phyloP scores from a whole-genome alignment of 495 filamentous ascomycete genomes.

The Thermochaetoides thermophila region DNA sequence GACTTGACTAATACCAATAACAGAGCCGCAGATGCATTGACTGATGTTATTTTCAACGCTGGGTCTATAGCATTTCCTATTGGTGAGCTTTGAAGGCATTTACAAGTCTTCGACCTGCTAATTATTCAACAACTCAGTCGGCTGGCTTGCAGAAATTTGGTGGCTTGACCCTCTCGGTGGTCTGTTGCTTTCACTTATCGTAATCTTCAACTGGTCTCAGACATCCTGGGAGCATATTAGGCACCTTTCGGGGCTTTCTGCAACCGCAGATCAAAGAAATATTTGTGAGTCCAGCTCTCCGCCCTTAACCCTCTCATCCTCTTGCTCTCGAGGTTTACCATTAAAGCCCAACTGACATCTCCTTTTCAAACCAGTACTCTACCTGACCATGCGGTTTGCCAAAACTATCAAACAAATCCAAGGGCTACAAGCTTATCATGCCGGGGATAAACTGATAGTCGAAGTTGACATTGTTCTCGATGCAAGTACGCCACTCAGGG shows the following conservation, averaged over 20 bases:
- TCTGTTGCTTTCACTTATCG: conserved; percentile 60
- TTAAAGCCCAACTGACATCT: too few species aligned
- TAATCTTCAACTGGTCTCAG: conserved; percentile 72
- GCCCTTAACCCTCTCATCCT: neutral
- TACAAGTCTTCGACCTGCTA: neutral
- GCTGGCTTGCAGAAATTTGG: conserved; percentile 64
- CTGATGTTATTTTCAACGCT: conserved; percentile 72
- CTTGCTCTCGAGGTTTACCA: neutral
- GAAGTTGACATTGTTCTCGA: conserved; percentile 65
- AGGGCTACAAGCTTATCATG: conserved; percentile 75
- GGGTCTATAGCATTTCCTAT: conserved; percentile 78
- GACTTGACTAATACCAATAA: conserved; percentile 38
- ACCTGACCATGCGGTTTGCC: conserved; percentile 89
- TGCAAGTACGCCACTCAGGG: conserved; percentile 58
- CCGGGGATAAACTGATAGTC: conserved; percentile 78
- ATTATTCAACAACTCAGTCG: conserved; percentile 32
- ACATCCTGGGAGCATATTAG: conserved; percentile 68
- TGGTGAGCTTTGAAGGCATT: conserved; percentile 25
- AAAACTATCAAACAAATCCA: conserved; percentile 80
- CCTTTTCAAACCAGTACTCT: conserved; percentile 61
- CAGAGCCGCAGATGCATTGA: conserved; percentile 20
- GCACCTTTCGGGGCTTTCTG: conserved; percentile 69
- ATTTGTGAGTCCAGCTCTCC: conserved; percentile 30
- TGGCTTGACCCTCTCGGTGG: conserved; percentile 79
- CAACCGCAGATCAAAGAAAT: conserved; percentile 66